Conservation (phyloP, 352 stramenopile species). For the Phytophthora rubi region DNA sequence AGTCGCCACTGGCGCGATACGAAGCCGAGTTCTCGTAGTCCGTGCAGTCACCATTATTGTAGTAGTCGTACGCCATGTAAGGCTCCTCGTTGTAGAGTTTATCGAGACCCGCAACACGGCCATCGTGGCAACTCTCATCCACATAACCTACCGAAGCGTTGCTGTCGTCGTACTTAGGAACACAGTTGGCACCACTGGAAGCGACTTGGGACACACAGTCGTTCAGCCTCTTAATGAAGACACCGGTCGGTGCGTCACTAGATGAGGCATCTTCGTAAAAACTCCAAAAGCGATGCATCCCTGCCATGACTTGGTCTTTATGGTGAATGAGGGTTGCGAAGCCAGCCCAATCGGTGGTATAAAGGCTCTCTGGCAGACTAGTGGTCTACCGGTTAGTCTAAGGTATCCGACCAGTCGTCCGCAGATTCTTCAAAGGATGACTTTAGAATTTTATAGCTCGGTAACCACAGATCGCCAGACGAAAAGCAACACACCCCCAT, state of each 20-base stretch:
- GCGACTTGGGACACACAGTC: neutral
- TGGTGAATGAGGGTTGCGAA: neutral
- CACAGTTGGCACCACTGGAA: neutral
- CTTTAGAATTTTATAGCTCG: too few species aligned
- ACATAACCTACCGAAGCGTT: neutral
- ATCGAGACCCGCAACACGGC: neutral
- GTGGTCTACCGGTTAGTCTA: neutral
- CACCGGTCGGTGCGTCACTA: constrained; percentile 7
- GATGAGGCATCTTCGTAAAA: constrained; percentile 10
- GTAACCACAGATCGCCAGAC: too few species aligned
- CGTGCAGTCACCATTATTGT: neutral
- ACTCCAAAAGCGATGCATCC: constrained; percentile 18
- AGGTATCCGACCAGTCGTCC: too few species aligned
- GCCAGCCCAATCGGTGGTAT: neutral
- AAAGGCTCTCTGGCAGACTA: neutral
- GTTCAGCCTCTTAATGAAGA: constrained; percentile 1
- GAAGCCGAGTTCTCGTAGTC: constrained; percentile 8
- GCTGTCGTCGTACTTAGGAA: neutral
- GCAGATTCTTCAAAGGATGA: too few species aligned
- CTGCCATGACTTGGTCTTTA: neutral
- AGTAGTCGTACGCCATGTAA: constrained; percentile 19
- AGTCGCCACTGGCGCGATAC: constrained; percentile 6
- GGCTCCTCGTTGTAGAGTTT: constrained; percentile 4
- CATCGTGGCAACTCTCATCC: constrained; percentile 11
- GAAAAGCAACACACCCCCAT: too few species aligned